Evolutionary conservation across 1,139 yeast species (phyloP), one percentile per base, ranked within the genome.

Genomic region (Debaryomycetaceae sp.): DNA sequence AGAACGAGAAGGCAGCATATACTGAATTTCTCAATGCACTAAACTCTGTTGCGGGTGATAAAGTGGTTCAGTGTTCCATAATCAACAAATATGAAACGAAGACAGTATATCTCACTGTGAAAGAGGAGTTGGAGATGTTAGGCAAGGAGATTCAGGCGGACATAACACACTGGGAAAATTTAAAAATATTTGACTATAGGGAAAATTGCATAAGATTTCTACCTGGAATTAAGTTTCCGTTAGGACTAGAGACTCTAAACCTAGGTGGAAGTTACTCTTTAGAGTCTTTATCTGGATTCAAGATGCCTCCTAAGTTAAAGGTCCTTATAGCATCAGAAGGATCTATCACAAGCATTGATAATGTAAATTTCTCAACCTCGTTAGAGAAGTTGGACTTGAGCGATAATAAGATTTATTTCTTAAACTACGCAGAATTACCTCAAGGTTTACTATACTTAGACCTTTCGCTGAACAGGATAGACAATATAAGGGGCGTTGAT

Each of bases 351-450:
- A 62, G 66, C 20, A 65, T 73, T 20, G 76, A 73, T 47, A 65
- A 68, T 47, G 59, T 72, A 11, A 50, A 47, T 17, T 70, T 73
- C 42, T 76, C 78, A 1, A 30, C 53, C 2, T 55, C 62, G 4
- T 58, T 74, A 35, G 65, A 70, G 45, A 53, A 62, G 23, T 57
- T 74, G 31, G 66, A 68, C 35, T 55, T 74, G 41, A 59, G 58
- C 24, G 74, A 70, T 39, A 74, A 74, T 51, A 69, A 66, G 47
- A 61, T 74, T 11, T 72, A 72, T 48, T 72, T 72, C 48, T 55
- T 74, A 42, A 68, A 68, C 49, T 65, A 66, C 46, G 73, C 63
- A n/a, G 74, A 69, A 36, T 68, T 74, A 41, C 78, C 78, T 0
- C 48, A 55, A 1, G 49, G 54, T 24, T 55, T 74, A 24, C 55